phyloP scores from a whole-genome alignment of 352 stramenopile genomes.

The Pythium scleroteichum region DNA sequence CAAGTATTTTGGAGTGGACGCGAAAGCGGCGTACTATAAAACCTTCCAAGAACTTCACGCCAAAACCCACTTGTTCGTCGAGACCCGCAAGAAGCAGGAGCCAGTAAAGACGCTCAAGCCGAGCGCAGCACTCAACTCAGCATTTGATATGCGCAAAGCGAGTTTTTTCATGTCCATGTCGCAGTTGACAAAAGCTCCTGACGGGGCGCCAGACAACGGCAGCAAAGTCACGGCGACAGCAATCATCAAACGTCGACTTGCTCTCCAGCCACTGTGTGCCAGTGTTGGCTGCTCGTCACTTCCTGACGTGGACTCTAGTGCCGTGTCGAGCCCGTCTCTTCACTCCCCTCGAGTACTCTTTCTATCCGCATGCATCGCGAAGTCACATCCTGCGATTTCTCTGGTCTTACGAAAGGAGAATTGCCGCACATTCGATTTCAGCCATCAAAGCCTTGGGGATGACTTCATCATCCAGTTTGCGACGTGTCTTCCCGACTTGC shows the following conservation, averaged over 20 bases:
- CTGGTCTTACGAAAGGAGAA: constrained; percentile 52
- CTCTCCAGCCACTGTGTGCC: constrained; percentile 19
- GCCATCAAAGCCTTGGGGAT: constrained; percentile 63
- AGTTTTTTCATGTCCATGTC: constrained; percentile 21
- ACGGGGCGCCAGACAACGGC: background rate
- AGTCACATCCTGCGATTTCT: constrained; percentile 42
- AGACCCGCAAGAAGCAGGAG: constrained; percentile 23
- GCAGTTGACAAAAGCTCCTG: background rate
- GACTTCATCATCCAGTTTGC: constrained; percentile 64
- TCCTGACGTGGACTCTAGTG: background rate
- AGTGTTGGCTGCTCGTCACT: background rate
- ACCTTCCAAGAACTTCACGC: constrained; percentile 55
- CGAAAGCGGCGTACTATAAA: constrained; percentile 54
- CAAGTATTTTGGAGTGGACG: constrained; percentile 56
- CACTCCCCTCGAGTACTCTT: constrained; percentile 56
- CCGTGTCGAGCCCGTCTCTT: constrained; percentile 24
- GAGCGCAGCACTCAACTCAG: constrained; percentile 21
- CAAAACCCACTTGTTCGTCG: constrained; percentile 59
- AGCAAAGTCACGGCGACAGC: background rate
- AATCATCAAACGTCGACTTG: constrained; percentile 8
- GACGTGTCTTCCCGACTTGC: constrained; percentile 55
- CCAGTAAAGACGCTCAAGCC: constrained; percentile 24
- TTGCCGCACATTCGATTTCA: constrained; percentile 51
- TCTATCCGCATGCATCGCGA: constrained; percentile 47
- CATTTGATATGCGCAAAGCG: constrained; percentile 17